A percentile compares a stretch with the other conserved stretches of the same genome.
These are phyloP conservation scores for Penicillium coprophilum DNA, from an alignment of 495 filamentous ascomycete genomes.

Conservation along the genomic window DNA sequence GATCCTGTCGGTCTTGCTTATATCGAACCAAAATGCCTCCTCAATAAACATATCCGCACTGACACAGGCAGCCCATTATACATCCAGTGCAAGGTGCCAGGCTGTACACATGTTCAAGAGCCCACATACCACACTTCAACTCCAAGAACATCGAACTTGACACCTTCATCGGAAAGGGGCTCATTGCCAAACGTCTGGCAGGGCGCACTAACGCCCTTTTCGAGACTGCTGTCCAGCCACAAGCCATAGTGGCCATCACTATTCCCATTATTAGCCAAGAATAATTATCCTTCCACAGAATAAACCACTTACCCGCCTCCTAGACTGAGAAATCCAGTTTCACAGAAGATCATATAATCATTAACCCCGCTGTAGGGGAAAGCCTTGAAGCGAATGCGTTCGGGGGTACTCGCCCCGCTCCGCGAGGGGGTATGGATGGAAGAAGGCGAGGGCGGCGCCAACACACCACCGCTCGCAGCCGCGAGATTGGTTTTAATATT, in stretches of 20 bases:
- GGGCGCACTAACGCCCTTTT: slow-evolving; percentile 74
- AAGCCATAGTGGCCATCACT: slow-evolving; percentile 88
- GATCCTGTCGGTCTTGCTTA: background rate
- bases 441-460: slow-evolving; percentile 31
- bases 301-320: slow-evolving; percentile 66
- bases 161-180: slow-evolving; percentile 88
- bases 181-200: slow-evolving; percentile 96
- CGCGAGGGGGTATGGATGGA: slow-evolving; percentile 21
- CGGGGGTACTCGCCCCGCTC: slow-evolving; percentile 51
- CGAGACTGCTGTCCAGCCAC: slow-evolving; percentile 88
- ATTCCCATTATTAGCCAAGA: slow-evolving; percentile 19
- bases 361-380: slow-evolving; percentile 96
- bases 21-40: no score
- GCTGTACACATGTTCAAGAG: slow-evolving; percentile 24
- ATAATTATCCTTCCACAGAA: background rate
- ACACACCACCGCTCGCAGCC: slow-evolving; percentile 31
- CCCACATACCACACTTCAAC: slow-evolving; percentile 90
- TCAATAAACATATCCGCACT: slow-evolving; percentile 8
- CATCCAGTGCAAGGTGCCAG: slow-evolving; percentile 5
- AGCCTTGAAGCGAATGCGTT: slow-evolving; percentile 87
- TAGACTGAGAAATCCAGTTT: slow-evolving; percentile 77
- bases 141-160: slow-evolving; percentile 88
- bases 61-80: slow-evolving; percentile 5
- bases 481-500: slow-evolving; percentile 31
- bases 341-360: slow-evolving; percentile 94